These are phyloP conservation scores for Daedalea quercina DNA, from an alignment of 768 basidiomycete genomes.

Conservation along the genomic window DNA sequence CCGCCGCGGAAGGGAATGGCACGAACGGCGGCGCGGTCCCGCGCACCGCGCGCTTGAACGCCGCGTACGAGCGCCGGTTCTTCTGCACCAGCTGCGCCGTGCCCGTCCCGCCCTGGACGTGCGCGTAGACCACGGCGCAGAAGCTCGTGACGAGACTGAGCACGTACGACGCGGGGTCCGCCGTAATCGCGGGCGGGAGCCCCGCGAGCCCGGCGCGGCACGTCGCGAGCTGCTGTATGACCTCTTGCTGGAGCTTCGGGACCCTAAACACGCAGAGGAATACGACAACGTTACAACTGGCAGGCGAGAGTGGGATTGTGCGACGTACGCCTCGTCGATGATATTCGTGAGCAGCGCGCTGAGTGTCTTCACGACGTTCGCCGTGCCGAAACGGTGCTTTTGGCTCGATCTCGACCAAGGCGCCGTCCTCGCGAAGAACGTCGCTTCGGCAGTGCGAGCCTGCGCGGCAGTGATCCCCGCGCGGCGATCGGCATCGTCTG, in stretches of 20 bases:
- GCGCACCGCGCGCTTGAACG: slow-evolving; percentile 29
- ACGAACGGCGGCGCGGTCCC: slow-evolving; percentile 37
- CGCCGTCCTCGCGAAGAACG: slow-evolving; percentile 40
- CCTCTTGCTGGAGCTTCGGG: slow-evolving; percentile 7
- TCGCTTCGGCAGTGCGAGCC: slow-evolving; percentile 30
- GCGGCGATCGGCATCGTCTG: slow-evolving; percentile 50
- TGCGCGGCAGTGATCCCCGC: slow-evolving; percentile 30
- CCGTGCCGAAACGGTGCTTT: slow-evolving; percentile 48
- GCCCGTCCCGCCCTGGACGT: slow-evolving; percentile 9
- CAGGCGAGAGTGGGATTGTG: background rate
- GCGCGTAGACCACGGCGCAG: slow-evolving; percentile 3
- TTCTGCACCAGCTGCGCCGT: slow-evolving; percentile 31
- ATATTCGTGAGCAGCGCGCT: slow-evolving; percentile 40
- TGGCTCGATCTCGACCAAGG: slow-evolving; percentile 48
- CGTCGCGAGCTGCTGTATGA: slow-evolving; percentile 5
- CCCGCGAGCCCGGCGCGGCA: slow-evolving; percentile 6
- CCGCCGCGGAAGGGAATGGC: slow-evolving; percentile 19
- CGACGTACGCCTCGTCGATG: slow-evolving; percentile 12
- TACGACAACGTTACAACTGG: too few species aligned
- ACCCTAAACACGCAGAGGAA: slow-evolving; percentile 7
- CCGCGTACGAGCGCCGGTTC: slow-evolving; percentile 25
- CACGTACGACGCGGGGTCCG: slow-evolving; percentile 13
- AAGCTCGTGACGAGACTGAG: slow-evolving; percentile 12
- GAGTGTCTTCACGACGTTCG: slow-evolving; percentile 45
- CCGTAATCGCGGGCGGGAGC: slow-evolving; percentile 10